A percentile compares a stretch with the other conserved stretches of the same genome.
phyloP scores from a whole-genome alignment of 352 stramenopile genomes.

The Globisporangium camurandrum region DNA sequence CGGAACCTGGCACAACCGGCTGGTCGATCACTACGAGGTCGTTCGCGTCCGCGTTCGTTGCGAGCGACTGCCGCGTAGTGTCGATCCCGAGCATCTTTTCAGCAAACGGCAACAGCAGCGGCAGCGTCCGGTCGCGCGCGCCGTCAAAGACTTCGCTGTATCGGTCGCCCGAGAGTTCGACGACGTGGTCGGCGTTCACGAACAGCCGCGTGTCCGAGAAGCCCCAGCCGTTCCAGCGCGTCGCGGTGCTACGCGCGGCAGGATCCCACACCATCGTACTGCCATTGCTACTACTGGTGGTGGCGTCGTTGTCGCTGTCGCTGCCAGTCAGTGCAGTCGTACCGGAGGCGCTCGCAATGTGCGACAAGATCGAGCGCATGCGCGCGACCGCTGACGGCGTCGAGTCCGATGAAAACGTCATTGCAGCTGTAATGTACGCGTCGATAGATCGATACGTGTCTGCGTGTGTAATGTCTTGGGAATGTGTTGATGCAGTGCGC shows the following conservation, averaged over 20 bases:
- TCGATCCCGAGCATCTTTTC: constrained; percentile 49
- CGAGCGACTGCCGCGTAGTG: constrained; percentile 22
- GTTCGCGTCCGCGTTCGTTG: constrained; percentile 22
- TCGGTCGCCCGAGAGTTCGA: constrained; percentile 52
- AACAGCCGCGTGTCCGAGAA: constrained; percentile 67
- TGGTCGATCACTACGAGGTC: constrained; percentile 18
- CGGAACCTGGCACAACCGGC: constrained; percentile 4
- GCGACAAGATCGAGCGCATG: constrained; percentile 43
- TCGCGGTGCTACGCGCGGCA: constrained; percentile 21
- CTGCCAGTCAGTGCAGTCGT: too few species aligned
- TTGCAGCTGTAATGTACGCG: too few species aligned
- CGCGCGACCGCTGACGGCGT: constrained; percentile 24
- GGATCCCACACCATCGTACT: constrained; percentile 5
- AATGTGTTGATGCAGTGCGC: too few species aligned
- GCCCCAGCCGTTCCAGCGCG: constrained; percentile 70
- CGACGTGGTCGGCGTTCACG: constrained; percentile 39
- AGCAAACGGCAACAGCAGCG: constrained; percentile 45
- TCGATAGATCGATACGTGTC: too few species aligned
- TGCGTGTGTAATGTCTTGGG: too few species aligned
- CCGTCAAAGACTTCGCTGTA: constrained; percentile 56
- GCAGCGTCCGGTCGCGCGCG: constrained; percentile 35
- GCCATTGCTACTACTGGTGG: neutral
- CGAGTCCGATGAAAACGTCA: neutral
- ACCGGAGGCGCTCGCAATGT: constrained; percentile 18
- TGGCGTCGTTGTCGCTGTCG: too few species aligned